Base-by-base conservation (phyloP, 2,329 filamentous ascomycete genomes). In the Aspergillus sclerotialis region DNA sequence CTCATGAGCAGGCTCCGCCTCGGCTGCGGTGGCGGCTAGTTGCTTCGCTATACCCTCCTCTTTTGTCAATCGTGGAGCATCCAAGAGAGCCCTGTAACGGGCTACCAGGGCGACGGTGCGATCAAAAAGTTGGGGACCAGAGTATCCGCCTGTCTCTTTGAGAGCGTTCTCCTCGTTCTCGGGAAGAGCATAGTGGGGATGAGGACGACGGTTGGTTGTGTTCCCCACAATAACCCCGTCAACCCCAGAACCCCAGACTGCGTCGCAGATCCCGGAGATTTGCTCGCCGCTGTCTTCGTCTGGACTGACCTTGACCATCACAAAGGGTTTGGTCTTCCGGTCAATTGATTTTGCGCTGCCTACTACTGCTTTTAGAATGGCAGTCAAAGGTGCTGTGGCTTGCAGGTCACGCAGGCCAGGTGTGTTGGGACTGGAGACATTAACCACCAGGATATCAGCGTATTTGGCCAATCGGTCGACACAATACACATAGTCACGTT, bases 261-360 rank as follows among this genome's bases (percentile, higher is more conserved):
- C 89, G 48, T 88, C 77, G 40, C 87, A 90, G 36, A 98, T 94
- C 7, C 89, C 92, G 27, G 81, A 75, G 41, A 98, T 77, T 58
- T 98, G 88, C 36, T 79, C 70, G 33, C 88, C 80, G 13, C 82
- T 78, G 57, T 95, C 87, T 64, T 96, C 92, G 50, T 98, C 92
- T 0, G 92, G 92, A 39, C 86, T 94, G 13, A 98, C 90, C 69
- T 98, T 98, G 52, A 98, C 92, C 86, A 98, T 94, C 38, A 98
- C 86, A 37, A 72, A 78, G 1, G 85, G 86, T 53, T 82, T 84
- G 1, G 72, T 76, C 56, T 77, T 82, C 46, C 89, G 73, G 17
- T 83, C 71, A 9, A 82, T 74, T 42, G 70, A 69, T 46, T 75
- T 68, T 1, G 88, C 88, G 36, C 90, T 84, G 11, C 77, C 70